Base-by-base conservation (phyloP, 495 filamentous ascomycete genomes). In the Penicillium arizonense region DNA sequence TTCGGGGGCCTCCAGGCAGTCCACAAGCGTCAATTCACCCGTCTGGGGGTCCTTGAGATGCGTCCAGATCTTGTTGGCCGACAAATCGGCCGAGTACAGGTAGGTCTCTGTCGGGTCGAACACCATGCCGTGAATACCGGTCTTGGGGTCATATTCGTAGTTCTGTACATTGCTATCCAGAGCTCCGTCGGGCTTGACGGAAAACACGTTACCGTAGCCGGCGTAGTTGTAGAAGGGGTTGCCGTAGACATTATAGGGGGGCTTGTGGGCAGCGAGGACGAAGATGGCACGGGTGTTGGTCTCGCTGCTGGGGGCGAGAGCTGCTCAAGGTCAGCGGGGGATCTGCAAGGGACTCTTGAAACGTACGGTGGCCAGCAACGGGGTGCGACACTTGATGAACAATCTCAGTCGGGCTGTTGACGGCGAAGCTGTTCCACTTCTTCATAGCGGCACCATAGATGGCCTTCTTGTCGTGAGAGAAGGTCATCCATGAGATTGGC, bases 361-460 rank as follows among this genome's bases (percentile, higher is more conserved):
- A 72, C 81, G 28, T 74, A 86, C 82, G 73, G 59, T 84, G 75
- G 43, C 80, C 81, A 64, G 76, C 77, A 55, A 94, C 87, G 13
- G 84, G 80, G 66, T 88, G 83, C 5, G 88, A 91, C 20, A 77
- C 81, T 65, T 86, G 80, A 55, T 91, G 89, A 44, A 85, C 72
- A 57, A 94, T 91, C 37, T 90, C 84, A 4, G 82, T 87, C n/a
- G 88, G 86, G 63, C 80, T 85, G 60, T 85, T 79, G 52, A 94
- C 87, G 36, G 81, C 73, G 63, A 88, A 90, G 68, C 86, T 89
- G 48, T 86, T 87, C 87, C 87, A 94, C 69, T 88, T 90, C 74
- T 94, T 94, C 88, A 91, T 90, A 52, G 87, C 85, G 5, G 88
- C 85, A 58, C 89, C 89, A 69, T 92, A 94, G 56, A 94, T 86